These are phyloP conservation scores for Zanthoxylum bungeanum DNA, from an alignment of 345 rosid genomes.

Conservation along the genomic window DNA sequence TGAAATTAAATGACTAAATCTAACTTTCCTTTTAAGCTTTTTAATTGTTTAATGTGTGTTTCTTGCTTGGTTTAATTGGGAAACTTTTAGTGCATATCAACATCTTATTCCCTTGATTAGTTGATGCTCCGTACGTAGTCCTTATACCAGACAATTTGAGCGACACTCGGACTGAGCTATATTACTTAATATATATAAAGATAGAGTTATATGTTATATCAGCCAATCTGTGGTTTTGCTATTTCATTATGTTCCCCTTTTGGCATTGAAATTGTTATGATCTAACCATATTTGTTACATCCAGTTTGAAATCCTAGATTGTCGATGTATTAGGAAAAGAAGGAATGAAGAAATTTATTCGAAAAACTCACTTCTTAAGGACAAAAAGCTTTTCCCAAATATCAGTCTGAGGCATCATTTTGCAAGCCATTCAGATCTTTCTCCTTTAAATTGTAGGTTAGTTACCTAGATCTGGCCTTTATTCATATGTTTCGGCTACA, in stretches of 20 bases:
- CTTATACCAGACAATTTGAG: not conserved
- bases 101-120: not conserved
- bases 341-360: not conserved
- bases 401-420: not conserved
- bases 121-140: not conserved
- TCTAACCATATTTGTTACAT: not conserved
- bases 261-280: not conserved
- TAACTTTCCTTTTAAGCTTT: not conserved
- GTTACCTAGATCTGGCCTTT: not conserved
- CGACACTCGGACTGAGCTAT: not conserved
- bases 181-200: not conserved
- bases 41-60: not conserved
- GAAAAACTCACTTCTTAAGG: not conserved
- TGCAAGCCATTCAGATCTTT: not conserved
- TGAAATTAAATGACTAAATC: not conserved
- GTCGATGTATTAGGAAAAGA: not conserved
- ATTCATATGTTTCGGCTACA: not conserved
- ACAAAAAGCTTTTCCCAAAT: not conserved
- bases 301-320: not conserved
- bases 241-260: not conserved
- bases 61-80: not conserved
- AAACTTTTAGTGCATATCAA: not conserved
- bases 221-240: not conserved
- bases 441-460: too few relatives aligned
- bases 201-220: not conserved